These are phyloP conservation scores for Coemansia sp. DNA, from an alignment of 192 early-diverging fungal species.

Conservation along the genomic window DNA sequence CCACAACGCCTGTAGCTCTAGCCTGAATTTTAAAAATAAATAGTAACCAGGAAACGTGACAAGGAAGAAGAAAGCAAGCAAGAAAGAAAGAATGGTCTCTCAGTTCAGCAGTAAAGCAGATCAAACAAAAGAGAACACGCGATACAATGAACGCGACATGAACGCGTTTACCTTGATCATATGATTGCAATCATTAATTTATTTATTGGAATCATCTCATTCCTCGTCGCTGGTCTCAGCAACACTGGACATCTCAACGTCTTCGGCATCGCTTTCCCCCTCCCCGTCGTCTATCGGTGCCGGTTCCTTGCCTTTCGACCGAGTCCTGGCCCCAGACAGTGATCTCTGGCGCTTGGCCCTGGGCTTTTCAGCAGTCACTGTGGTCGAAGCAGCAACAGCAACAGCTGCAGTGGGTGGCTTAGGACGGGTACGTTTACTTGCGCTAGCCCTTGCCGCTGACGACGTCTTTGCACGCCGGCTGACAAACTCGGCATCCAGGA, in stretches of 20 bases:
- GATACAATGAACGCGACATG: constrained; percentile 6
- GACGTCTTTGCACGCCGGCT: constrained; percentile 25
- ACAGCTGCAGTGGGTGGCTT: not conserved
- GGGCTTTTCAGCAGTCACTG: not conserved
- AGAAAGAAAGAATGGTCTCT: not conserved
- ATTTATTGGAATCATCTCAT: not conserved
- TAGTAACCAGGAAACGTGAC: no score
- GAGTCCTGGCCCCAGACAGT: not conserved
- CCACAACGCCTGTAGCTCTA: not conserved
- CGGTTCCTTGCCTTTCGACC: constrained; percentile 22
- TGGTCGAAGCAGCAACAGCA: not conserved
- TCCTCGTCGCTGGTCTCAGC: constrained; percentile 28
- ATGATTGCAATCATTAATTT: not conserved
- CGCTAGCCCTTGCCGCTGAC: constrained; percentile 11
- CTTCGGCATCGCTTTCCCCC: constrained; percentile 16
- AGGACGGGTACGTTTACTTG: constrained; percentile 23
- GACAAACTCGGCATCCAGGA: constrained; percentile 42
- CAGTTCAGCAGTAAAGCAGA: not conserved
- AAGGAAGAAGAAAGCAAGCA: not conserved
- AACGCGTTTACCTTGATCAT: constrained; percentile 1
- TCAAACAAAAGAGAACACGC: not conserved
- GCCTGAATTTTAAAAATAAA: not conserved
- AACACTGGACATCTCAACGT: constrained; percentile 28
- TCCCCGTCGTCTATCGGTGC: constrained; percentile 16
- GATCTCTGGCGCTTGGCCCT: constrained; percentile 11